Percentiles rank a stretch among this genome's conserved stretches.
These are phyloP conservation scores for Boeremia lycopersici DNA, from an alignment of 2,329 filamentous ascomycete genomes.

Conservation along the genomic window DNA sequence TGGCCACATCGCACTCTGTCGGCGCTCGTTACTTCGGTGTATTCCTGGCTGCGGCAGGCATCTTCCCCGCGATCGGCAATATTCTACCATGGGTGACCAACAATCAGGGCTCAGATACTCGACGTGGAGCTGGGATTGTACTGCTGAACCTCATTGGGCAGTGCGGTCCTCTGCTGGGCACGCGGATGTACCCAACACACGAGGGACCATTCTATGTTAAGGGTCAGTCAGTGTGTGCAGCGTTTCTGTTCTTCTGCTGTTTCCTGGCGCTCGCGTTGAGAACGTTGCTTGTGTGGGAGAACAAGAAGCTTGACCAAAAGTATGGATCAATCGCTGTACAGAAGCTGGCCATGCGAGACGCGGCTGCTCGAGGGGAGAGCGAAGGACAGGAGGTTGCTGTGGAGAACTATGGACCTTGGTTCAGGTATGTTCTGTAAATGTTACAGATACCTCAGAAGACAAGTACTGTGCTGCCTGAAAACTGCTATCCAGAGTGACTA, in stretches of 20 bases:
- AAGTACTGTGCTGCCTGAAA: neutral
- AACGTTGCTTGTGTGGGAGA: slow-evolving; percentile 45
- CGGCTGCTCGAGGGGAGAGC: slow-evolving; percentile 17
- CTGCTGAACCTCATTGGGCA: slow-evolving; percentile 71
- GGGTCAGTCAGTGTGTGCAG: slow-evolving; percentile 45
- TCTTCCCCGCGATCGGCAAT: slow-evolving; percentile 72
- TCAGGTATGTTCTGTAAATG: slow-evolving; percentile 40
- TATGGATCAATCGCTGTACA: slow-evolving; percentile 41
- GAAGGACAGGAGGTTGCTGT: slow-evolving; percentile 26
- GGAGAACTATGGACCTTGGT: slow-evolving; percentile 45
- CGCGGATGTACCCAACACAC: slow-evolving; percentile 40
- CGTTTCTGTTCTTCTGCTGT: slow-evolving; percentile 47
- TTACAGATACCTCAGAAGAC: neutral
- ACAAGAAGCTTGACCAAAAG: slow-evolving; percentile 42
- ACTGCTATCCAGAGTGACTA: no score
- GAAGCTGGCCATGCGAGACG: slow-evolving; percentile 27
- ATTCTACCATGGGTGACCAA: slow-evolving; percentile 73
- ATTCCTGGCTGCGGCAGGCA: slow-evolving; percentile 63
- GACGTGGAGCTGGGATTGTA: slow-evolving; percentile 69
- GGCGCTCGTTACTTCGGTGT: slow-evolving; percentile 59
- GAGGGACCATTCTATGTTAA: slow-evolving; percentile 45
- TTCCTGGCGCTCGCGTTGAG: slow-evolving; percentile 38
- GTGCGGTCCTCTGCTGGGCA: slow-evolving; percentile 46
- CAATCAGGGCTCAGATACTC: slow-evolving; percentile 72
- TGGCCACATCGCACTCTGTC: slow-evolving; percentile 61